A percentile compares a stretch with the other conserved stretches of the same genome.
These are phyloP conservation scores for Metschnikowia matae DNA, from an alignment of 805 yeast genomes.

Conservation along the genomic window DNA sequence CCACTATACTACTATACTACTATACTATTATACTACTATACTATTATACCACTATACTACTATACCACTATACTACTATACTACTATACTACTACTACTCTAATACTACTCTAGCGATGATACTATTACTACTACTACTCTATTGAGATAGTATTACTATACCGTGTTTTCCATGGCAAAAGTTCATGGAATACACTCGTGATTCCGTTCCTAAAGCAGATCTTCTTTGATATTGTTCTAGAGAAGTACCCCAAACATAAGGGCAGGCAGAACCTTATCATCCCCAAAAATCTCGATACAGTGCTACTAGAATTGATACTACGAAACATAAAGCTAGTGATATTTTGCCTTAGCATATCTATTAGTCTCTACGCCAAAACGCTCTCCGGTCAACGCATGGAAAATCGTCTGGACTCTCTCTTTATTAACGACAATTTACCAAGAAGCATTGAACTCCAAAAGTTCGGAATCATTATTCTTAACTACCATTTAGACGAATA, in stretches of 20 bases:
- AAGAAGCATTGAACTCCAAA: conserved; percentile 32
- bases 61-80: too few relatives aligned
- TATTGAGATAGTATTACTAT: too few relatives aligned
- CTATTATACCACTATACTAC: too few relatives aligned
- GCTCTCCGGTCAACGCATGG: conserved; percentile 6
- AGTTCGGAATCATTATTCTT: conserved; percentile 31
- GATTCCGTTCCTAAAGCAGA: conserved; percentile 27
- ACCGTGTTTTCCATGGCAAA: conserved; percentile 18
- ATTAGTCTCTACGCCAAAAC: conserved; percentile 12
- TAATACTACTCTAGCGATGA: too few relatives aligned
- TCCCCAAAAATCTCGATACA: conserved; percentile 3
- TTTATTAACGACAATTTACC: conserved; percentile 23
- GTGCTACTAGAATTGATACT: conserved; percentile 11
- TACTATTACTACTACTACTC: too few relatives aligned
- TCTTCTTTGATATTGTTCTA: conserved; percentile 29
- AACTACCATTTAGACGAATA: conserved; percentile 41
- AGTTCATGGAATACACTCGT: conserved; percentile 30
- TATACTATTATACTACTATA: too few relatives aligned
- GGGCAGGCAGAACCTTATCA: conserved; percentile 12
- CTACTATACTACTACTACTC: too few relatives aligned
- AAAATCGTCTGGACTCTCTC: conserved; percentile 15
- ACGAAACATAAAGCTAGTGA: conserved; percentile 12
- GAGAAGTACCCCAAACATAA: conserved; percentile 16
- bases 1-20: too few relatives aligned
- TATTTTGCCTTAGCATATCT: conserved; percentile 16